Percentiles rank a stretch among this genome's conserved stretches.
Evolutionary conservation across 1,139 yeast genomes (phyloP).

Genomic region (Geotrichum citri-aurantii): DNA sequence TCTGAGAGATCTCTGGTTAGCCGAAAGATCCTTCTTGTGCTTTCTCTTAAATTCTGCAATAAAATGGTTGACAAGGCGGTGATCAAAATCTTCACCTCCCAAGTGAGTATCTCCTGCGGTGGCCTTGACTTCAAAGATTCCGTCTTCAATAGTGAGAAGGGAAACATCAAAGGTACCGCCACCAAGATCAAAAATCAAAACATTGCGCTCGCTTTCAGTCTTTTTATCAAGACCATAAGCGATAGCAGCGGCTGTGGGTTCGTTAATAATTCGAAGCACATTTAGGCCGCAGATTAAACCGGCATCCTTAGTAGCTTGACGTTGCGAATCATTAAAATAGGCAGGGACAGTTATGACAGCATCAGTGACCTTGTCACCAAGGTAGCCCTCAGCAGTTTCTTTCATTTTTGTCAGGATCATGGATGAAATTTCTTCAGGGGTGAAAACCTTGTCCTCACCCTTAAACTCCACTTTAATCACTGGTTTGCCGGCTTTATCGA

Average conservation of each 20-base stretch:
- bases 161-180: slow-evolving; percentile 99
- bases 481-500: slow-evolving; percentile 83
- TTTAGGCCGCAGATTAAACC: slow-evolving; percentile 94
- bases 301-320: slow-evolving; percentile 98
- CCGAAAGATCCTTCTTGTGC: slow-evolving; percentile 87
- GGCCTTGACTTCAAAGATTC: slow-evolving; percentile 98
- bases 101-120: slow-evolving; percentile 99
- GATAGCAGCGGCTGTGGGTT: slow-evolving; percentile 96
- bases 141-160: slow-evolving; percentile 92
- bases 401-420: slow-evolving; percentile 94
- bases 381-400: slow-evolving; percentile 90
- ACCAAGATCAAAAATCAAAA: slow-evolving; percentile 92
- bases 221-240: slow-evolving; percentile 96
- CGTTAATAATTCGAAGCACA: slow-evolving; percentile 90
- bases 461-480: slow-evolving; percentile 85
- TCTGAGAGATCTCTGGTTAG: slow-evolving; percentile 93
- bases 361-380: slow-evolving; percentile 78
- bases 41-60: slow-evolving; percentile 87
- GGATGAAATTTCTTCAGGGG: slow-evolving; percentile 94
- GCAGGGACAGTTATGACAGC: slow-evolving; percentile 89
- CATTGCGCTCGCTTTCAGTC: slow-evolving; percentile 79
- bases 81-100: slow-evolving; percentile 99
- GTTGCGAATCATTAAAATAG: slow-evolving; percentile 92
- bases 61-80: slow-evolving; percentile 92
- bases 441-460: slow-evolving; percentile 87